Base-by-base conservation (phyloP, 2,329 filamentous ascomycete genomes). In the Cephalotrichum gorgonifer region DNA sequence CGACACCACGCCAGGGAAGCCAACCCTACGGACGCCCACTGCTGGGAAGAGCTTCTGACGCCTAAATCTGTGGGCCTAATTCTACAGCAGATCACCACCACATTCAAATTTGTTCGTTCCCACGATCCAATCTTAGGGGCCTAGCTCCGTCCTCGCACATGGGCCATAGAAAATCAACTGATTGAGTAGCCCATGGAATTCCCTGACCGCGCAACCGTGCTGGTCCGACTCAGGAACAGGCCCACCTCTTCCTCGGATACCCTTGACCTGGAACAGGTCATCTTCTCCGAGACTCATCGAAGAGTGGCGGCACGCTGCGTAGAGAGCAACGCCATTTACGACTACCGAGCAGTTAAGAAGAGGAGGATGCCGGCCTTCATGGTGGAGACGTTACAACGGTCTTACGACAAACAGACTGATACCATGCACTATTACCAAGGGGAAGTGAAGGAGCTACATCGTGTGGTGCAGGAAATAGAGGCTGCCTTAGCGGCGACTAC, bases 81-180 rank as follows among this genome's bases (percentile, higher is more conserved):
- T 51, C 66, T 95, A 59, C 78, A 81, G 57, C 88, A 82, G 56
- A 88, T 95, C 55, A 85, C 77, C 57, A 83, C 86, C 0, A 84
- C 94, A 55, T 95, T 85, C 66, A 95, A 95, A 68, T 89, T 94
- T 68, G 88, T 93, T 62, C 54, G 83, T 73, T 31, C n/a, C 14
- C 15, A 8, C 31, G 5, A 8, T 15, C 7, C 14, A 14, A 8
- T 15, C 7, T 15, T 15, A 8, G 9, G 31, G 31, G 14, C 31
- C 7, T 15, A 4, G 9, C 31, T 14, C 7, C 33, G 9, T n/a
- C 20, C n/a, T 17, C 7, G 15, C 11, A 17, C 15, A 38, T 14
- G 7, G 14, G 14, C 15, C 8, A 4, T 17, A 7, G n/a, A 2
- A 4, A 2, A 4, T 38, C 15, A 4, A n/a, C 33, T 38, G 33